A percentile compares a stretch with the other conserved stretches of the same genome.
Conservation (phyloP, 306 rosid genomes). For the Corylus avellana region DNA sequence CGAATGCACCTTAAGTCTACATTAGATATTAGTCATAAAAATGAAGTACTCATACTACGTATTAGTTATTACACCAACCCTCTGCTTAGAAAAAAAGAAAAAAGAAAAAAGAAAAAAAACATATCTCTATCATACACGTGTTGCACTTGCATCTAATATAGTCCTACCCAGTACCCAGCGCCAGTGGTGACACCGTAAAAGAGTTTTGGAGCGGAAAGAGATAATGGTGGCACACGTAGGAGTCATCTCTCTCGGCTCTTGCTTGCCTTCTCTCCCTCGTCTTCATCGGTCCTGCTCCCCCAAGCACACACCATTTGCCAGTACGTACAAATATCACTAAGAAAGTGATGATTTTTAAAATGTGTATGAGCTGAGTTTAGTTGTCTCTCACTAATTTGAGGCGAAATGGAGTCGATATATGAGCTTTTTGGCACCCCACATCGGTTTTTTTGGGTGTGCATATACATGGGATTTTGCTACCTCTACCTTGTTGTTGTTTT, state of each 20-base stretch:
- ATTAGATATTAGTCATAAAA: too few relatives aligned
- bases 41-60: too few relatives aligned
- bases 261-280: conserved; percentile 45
- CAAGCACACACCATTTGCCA: conserved; percentile 49
- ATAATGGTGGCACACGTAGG: conserved; percentile 54
- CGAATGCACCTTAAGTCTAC: too few relatives aligned
- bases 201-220: conserved; percentile 8
- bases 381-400: conserved; percentile 7
- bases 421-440: neutral
- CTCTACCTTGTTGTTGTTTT: neutral
- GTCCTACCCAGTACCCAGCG: neutral
- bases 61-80: too few relatives aligned
- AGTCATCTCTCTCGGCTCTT: conserved; percentile 44
- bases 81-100: too few relatives aligned
- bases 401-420: neutral
- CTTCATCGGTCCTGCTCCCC: conserved; percentile 41
- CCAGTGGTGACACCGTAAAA: neutral
- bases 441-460: neutral
- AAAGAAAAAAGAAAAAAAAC: too few relatives aligned
- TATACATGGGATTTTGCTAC: neutral
- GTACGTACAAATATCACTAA: conserved; percentile 37
- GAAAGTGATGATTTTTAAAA: neutral
- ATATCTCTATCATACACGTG: neutral
- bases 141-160: neutral
- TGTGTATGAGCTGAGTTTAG: conserved; percentile 11